Conservation (phyloP, 1,284 basidiomycete genomes). For the Lignosus rhinocerotis region DNA sequence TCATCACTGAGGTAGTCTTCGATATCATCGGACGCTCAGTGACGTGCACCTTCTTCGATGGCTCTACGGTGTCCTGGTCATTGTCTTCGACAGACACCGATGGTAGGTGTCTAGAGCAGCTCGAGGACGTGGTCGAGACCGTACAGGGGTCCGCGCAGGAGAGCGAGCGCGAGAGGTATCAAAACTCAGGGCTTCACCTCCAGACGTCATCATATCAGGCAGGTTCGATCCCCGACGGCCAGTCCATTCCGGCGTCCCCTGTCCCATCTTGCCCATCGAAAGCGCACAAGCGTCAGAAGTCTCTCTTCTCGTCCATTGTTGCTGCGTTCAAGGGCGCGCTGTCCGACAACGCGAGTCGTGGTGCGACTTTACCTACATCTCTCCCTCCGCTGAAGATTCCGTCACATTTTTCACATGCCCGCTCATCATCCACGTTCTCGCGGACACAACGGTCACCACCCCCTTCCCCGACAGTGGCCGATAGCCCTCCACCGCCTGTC, state of each 20-base stretch:
- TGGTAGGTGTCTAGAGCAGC: slow-evolving; percentile 40
- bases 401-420: slow-evolving; percentile 11
- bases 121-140: slow-evolving; percentile 53
- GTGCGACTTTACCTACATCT: slow-evolving; percentile 7
- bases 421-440: slow-evolving; percentile 21
- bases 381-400: slow-evolving; percentile 20
- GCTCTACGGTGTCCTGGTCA: slow-evolving; percentile 48
- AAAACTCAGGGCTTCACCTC: not conserved
- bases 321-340: slow-evolving; percentile 45
- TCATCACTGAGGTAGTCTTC: slow-evolving; percentile 61
- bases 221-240: not conserved
- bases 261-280: slow-evolving; percentile 31
- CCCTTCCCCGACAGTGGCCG: slow-evolving; percentile 26
- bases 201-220: slow-evolving; percentile 2
- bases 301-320: slow-evolving; percentile 66
- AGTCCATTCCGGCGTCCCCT: slow-evolving; percentile 8
- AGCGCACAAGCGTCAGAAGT: slow-evolving; percentile 58
- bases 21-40: slow-evolving; percentile 50
- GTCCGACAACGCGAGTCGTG: slow-evolving; percentile 10
- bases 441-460: slow-evolving; percentile 30
- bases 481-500: slow-evolving; percentile 16
- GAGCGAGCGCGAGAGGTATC: slow-evolving; percentile 26
- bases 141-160: slow-evolving; percentile 44
- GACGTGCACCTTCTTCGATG: slow-evolving; percentile 58
- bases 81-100: slow-evolving; percentile 31